Evolutionary conservation across 768 basidiomycete genomes (phyloP), one percentile per base, ranked within the genome.

Genomic region (Amanita rubescens): DNA sequence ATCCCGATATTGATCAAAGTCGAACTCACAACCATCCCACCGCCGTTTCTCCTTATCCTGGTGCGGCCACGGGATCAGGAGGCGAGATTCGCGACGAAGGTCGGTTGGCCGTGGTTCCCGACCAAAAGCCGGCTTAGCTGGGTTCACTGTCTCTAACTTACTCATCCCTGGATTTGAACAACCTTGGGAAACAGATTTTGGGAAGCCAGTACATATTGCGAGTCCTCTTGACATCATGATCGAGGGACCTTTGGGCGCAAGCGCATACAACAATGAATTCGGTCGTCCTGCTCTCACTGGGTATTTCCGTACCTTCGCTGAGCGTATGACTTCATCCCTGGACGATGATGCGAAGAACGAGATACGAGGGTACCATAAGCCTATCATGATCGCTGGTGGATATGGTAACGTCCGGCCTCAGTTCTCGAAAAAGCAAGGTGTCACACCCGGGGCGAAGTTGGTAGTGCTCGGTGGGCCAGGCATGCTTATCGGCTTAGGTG

Each of bases 1-100:
- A 88, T 90, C 74, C 91, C 84, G 12, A 89, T 99, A 53, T 77
- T 98, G 20, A 84, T 94, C 73, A 99, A 99, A 71, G 96, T 98
- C 55, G 96, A 98, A 99, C 96, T 2, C 96, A 99, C 69, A 99
- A 99, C 65, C 96, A 98, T 63, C 96, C 96, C 3, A 98, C 95
- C 2, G 96, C 95, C 2, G 94, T 98, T 7, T 98, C 96, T 1
- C 96, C 96, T 0, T 98, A 88, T 67, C 92, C 96, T 2, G 96
- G 96, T n/a, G 95, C 96, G 0, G 94, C 95, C 1, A 98, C 96
- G 0, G 96, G 96, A 17, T 97, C 95, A 1, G 96, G 96, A 7
- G 96, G 96, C 9, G 96, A 99, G 70, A 98, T 98, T 59, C 82
- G 96, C 32, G 96, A 99, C 66, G 96, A 99, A 70, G 95, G 14